These are phyloP conservation scores for Polytrichum commune DNA, from an alignment of 225 moss, liverwort and hornwort species.

Conservation along the genomic window DNA sequence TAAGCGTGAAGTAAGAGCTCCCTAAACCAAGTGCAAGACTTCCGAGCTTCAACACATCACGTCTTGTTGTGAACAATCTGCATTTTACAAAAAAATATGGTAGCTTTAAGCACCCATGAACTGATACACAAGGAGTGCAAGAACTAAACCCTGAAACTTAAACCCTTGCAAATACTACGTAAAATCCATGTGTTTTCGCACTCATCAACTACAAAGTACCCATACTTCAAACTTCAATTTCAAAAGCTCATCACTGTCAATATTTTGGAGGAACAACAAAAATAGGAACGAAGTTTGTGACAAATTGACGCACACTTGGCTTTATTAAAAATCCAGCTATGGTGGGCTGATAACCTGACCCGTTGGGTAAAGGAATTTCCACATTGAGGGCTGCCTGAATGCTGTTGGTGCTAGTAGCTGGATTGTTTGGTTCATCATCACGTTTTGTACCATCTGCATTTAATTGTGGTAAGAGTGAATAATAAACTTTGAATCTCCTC, in stretches of 20 bases:
- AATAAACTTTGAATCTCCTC: too few relatives aligned
- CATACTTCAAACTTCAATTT: too few relatives aligned
- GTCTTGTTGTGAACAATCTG: slow-evolving; percentile 78
- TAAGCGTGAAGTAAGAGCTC: slow-evolving; percentile 56
- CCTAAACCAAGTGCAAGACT: slow-evolving; percentile 66
- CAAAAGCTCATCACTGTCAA: too few relatives aligned
- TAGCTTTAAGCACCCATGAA: too few relatives aligned
- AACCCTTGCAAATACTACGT: too few relatives aligned
- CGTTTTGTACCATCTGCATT: slow-evolving; percentile 39
- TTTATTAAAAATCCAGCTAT: slow-evolving; percentile 18
- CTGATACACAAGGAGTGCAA: background rate
- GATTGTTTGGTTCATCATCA: slow-evolving; percentile 19
- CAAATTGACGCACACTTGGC: slow-evolving; percentile 4
- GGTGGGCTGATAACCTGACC: slow-evolving; percentile 51
- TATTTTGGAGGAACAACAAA: background rate
- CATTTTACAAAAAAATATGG: slow-evolving; percentile 7
- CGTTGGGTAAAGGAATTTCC: slow-evolving; percentile 60
- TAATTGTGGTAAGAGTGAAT: slow-evolving; percentile 6
- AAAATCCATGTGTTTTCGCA: too few relatives aligned
- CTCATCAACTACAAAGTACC: too few relatives aligned
- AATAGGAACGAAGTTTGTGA: background rate
- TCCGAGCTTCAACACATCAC: slow-evolving; percentile 82
- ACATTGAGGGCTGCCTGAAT: slow-evolving; percentile 54
- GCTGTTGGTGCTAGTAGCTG: slow-evolving; percentile 35
- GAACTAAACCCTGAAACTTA: too few relatives aligned